Conservation (phyloP, 805 yeast species). For the Zygotorulaspora sp. region DNA sequence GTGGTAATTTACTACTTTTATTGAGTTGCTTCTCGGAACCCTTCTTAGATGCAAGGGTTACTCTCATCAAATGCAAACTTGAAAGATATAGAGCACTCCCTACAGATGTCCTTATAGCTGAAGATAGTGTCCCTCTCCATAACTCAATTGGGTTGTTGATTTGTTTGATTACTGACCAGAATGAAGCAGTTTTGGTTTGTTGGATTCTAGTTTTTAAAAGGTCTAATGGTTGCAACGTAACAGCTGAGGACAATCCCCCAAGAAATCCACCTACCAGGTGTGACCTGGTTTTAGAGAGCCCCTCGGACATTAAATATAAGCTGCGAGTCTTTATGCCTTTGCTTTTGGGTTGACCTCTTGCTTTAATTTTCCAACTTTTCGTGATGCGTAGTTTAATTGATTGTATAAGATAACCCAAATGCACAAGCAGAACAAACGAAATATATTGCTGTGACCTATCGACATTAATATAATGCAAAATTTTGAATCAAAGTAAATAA, state of each 20-base stretch:
- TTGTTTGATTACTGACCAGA: slow-evolving; percentile 36
- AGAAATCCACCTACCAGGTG: slow-evolving; percentile 78
- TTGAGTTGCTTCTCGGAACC: slow-evolving; percentile 5
- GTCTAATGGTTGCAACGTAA: slow-evolving; percentile 83
- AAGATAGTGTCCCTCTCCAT: slow-evolving; percentile 94
- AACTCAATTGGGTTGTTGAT: slow-evolving; percentile 43
- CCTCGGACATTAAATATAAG: slow-evolving; percentile 10
- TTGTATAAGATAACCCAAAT: too few species aligned
- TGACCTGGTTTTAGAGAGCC: slow-evolving; percentile 21
- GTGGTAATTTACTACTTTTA: slow-evolving; percentile 54
- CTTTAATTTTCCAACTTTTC: too few species aligned
- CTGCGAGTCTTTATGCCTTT: too few species aligned
- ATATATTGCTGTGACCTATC: too few species aligned
- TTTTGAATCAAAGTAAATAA: too few species aligned
- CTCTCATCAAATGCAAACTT: slow-evolving; percentile 58
- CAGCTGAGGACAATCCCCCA: slow-evolving; percentile 80
- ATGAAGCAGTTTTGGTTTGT: slow-evolving; percentile 42
- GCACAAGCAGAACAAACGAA: too few species aligned
- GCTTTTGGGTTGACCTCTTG: too few species aligned
- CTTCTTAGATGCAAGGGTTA: slow-evolving; percentile 40
- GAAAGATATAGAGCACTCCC: slow-evolving; percentile 88
- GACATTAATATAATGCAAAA: too few species aligned
- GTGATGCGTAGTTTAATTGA: too few species aligned
- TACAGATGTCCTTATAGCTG: slow-evolving; percentile 81
- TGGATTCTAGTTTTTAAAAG: slow-evolving; percentile 83